A percentile compares a stretch with the other conserved stretches of the same genome.
Evolutionary conservation across 2,329 filamentous ascomycete species (phyloP).

Genomic region (Fusarium graminum): DNA sequence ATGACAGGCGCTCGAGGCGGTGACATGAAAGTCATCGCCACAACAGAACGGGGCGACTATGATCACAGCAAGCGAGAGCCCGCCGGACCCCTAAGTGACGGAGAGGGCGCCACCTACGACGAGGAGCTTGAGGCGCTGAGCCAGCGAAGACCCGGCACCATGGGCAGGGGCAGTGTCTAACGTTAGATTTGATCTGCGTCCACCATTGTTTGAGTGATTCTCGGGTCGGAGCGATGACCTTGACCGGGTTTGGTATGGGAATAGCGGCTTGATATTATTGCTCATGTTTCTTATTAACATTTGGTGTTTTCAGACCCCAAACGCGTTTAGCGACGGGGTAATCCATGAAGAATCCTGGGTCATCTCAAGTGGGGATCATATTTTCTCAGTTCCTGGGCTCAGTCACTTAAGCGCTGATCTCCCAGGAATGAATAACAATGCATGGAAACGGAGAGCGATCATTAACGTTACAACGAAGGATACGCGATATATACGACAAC

Average conservation of each 20-base stretch:
- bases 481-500: conserved; percentile 38
- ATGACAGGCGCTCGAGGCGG: conserved; percentile 54
- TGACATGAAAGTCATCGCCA: conserved; percentile 56
- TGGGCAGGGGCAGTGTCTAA: conserved; percentile 63
- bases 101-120: conserved; percentile 60
- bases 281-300: conserved; percentile 20
- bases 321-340: conserved; percentile 42
- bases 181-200: conserved; percentile 5
- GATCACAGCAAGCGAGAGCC: conserved; percentile 54
- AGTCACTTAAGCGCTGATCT: conserved; percentile 25
- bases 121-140: conserved; percentile 56
- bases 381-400: conserved; percentile 5
- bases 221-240: conserved; percentile 28
- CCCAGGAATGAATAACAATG: conserved; percentile 12
- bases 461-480: conserved; percentile 33
- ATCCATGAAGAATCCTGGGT: conserved; percentile 24
- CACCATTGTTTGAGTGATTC: conserved; percentile 6
- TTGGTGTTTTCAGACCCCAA: conserved; percentile 30
- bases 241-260: conserved; percentile 37
- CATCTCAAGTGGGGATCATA: conserved; percentile 25
- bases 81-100: conserved; percentile 61
- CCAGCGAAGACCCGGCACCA: conserved; percentile 52
- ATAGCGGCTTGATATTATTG: conserved; percentile 34
- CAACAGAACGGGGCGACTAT: conserved; percentile 57
- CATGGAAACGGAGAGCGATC: conserved; percentile 9